A percentile compares a stretch with the other conserved stretches of the same genome.
Conservation (phyloP, 495 filamentous ascomycete species). For the Penicillium canariense region DNA sequence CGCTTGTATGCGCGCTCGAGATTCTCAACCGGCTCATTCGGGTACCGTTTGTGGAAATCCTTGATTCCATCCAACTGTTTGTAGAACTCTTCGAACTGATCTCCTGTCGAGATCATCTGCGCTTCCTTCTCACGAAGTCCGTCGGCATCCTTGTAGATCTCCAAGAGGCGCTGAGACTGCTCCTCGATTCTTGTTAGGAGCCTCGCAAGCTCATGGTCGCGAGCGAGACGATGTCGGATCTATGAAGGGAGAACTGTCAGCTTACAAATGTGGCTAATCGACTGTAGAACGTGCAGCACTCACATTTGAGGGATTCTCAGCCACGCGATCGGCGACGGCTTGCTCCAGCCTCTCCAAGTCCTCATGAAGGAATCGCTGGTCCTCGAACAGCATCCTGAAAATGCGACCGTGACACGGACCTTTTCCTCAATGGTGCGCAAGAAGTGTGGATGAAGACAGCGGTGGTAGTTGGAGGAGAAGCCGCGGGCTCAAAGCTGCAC, state of each 20-base stretch:
- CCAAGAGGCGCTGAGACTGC: conserved; percentile 75
- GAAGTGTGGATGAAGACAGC: not conserved
- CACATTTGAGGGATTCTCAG: conserved; percentile 86
- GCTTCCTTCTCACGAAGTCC: conserved; percentile 71
- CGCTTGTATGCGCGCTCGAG: conserved; percentile 88
- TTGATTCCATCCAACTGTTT: conserved; percentile 77
- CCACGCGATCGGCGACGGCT: conserved; percentile 82
- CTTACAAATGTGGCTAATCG: not conserved
- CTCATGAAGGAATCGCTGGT: conserved; percentile 90
- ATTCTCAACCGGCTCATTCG: conserved; percentile 92
- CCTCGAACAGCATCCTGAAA: conserved; percentile 75
- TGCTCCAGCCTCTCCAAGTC: conserved; percentile 93
- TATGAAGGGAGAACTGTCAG: conserved; percentile 41
- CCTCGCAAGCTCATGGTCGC: conserved; percentile 88
- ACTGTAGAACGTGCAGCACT: conserved; percentile 28
- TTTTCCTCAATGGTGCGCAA: not conserved
- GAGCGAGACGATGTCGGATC: conserved; percentile 80
- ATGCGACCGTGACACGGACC: not conserved
- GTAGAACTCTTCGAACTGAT: conserved; percentile 91
- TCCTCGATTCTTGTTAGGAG: conserved; percentile 82
- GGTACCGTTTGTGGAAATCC: conserved; percentile 84
- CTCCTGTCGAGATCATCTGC: conserved; percentile 78
- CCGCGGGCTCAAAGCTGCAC: conserved; percentile 25
- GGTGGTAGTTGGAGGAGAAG: conserved; percentile 6
- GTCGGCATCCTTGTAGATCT: conserved; percentile 81